A percentile compares a stretch with the other conserved stretches of the same genome.
Conservation (phyloP, 768 basidiomycete species). For the Hydnum rufescens region DNA sequence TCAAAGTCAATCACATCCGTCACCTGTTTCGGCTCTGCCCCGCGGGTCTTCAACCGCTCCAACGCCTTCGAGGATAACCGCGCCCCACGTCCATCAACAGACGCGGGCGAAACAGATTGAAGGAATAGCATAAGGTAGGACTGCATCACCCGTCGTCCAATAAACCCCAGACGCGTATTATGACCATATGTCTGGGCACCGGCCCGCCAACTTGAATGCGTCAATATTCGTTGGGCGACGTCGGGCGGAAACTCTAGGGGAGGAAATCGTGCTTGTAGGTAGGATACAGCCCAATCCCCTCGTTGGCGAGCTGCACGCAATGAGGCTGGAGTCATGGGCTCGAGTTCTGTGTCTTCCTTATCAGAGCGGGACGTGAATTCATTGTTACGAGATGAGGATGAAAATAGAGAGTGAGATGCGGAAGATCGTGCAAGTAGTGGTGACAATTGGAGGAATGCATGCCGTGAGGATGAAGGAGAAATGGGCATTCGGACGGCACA, state of each 20-base stretch:
- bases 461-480: too few species aligned
- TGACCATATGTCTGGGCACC: conserved; percentile 37
- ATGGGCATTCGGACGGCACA: too few species aligned
- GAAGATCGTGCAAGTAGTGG: too few species aligned
- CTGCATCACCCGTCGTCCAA: conserved; percentile 66
- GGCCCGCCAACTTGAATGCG: conserved; percentile 54
- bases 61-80: neutral
- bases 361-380: neutral
- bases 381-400: neutral
- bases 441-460: too few species aligned
- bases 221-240: conserved; percentile 51
- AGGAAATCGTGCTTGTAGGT: conserved; percentile 26
- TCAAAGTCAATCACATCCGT: conserved; percentile 33
- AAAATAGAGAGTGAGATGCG: neutral
- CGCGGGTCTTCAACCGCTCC: neutral
- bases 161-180: conserved; percentile 50
- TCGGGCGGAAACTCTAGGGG: conserved; percentile 51
- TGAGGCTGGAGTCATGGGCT: neutral
- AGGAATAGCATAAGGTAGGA: conserved; percentile 58
- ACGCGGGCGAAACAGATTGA: conserved; percentile 15
- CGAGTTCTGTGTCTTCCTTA: neutral
- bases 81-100: too few species aligned
- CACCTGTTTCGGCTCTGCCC: conserved; percentile 12
- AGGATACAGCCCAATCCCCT: conserved; percentile 18
- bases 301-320: neutral